Conservation (phyloP, 495 filamentous ascomycete genomes). For the Cercophora scortea region DNA sequence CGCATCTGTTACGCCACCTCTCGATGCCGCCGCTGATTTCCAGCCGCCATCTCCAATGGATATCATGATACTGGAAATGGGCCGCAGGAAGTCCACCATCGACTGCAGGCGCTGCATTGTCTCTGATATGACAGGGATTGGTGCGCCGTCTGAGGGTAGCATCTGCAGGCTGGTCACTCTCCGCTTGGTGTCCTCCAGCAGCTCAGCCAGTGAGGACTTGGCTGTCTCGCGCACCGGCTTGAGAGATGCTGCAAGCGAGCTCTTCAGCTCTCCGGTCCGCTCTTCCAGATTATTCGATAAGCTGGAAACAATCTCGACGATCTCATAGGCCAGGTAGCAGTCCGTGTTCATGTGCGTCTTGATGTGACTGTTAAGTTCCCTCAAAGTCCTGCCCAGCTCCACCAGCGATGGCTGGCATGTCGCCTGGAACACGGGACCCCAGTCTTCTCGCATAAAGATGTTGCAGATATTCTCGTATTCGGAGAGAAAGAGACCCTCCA, state of each 20-base stretch:
- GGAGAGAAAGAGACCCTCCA: conserved; percentile 76
- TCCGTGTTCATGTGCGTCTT: conserved; percentile 80
- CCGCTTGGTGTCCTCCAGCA: conserved; percentile 80
- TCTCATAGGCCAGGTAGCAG: conserved; percentile 93
- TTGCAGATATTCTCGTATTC: conserved; percentile 84
- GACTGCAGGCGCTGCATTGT: conserved; percentile 81
- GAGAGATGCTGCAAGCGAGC: conserved; percentile 71
- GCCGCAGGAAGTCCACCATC: conserved; percentile 80
- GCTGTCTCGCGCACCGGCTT: conserved; percentile 88
- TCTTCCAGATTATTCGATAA: conserved; percentile 72
- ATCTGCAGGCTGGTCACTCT: conserved; percentile 51
- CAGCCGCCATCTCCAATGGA: conserved; percentile 92
- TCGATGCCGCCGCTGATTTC: conserved; percentile 43
- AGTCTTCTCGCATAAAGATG: conserved; percentile 79
- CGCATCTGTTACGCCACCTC: conserved; percentile 49
- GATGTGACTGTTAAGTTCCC: conserved; percentile 85
- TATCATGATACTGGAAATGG: conserved; percentile 81
- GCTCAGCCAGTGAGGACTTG: conserved; percentile 72
- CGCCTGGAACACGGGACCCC: conserved; percentile 64
- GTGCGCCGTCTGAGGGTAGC: conserved; percentile 72
- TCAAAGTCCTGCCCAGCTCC: conserved; percentile 77
- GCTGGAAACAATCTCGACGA: conserved; percentile 81
- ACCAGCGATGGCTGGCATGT: conserved; percentile 69
- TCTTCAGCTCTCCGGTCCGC: conserved; percentile 79
- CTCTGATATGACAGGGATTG: conserved; percentile 70